Evolutionary conservation across 192 early-diverging fungal genomes (phyloP).

Genomic region (Lobulomyces angularis): DNA sequence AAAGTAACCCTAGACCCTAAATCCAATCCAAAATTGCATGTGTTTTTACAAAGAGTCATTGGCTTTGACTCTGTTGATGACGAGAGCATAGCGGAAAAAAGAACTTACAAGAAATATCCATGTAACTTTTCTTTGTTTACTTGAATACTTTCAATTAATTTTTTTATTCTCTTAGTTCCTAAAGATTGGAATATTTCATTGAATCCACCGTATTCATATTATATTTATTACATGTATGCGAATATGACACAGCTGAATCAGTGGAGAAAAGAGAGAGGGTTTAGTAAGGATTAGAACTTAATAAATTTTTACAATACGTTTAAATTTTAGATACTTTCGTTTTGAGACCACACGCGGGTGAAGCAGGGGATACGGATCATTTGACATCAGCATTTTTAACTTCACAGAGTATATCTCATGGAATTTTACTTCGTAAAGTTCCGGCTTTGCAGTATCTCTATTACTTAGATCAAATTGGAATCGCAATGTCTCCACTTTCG

Average conservation of each 20-base stretch:
- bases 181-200: constrained; percentile 24
- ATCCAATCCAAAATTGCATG: constrained; percentile 79
- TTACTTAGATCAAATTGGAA: constrained; percentile 88
- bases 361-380: constrained; percentile 92
- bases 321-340: constrained; percentile 68
- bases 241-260: constrained; percentile 73
- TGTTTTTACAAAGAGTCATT: constrained; percentile 87
- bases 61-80: constrained; percentile 93
- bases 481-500: constrained; percentile 92
- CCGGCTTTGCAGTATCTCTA: constrained; percentile 86
- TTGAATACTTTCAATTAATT: constrained; percentile 24
- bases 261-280: constrained; percentile 55
- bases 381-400: constrained; percentile 79
- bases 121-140: no score
- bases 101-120: constrained; percentile 72
- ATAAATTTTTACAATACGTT: not conserved
- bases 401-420: constrained; percentile 78
- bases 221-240: constrained; percentile 81
- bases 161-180: constrained; percentile 14
- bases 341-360: constrained; percentile 83
- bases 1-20: constrained; percentile 78
- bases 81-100: constrained; percentile 76
- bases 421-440: constrained; percentile 85
- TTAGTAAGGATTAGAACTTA: constrained; percentile 39
- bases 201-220: constrained; percentile 93